Percentiles rank a stretch among this genome's conserved stretches.
phyloP scores from a whole-genome alignment of 495 filamentous ascomycete genomes.

The Talaromyces ruber region DNA sequence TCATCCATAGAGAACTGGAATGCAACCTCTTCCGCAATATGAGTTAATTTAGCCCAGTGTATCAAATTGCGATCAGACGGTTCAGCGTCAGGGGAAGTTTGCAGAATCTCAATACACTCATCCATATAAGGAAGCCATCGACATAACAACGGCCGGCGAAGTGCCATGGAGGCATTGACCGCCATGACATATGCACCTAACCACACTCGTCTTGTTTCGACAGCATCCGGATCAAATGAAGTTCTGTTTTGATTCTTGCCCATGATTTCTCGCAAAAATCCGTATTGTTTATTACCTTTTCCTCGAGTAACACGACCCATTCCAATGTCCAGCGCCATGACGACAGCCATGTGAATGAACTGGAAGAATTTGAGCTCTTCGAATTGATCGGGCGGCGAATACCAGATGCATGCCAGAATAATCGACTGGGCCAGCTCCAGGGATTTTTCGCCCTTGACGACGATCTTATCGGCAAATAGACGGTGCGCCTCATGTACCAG shows the following conservation, averaged over 20 bases:
- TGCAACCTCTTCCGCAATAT: constrained; percentile 64
- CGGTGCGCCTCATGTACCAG: constrained; percentile 59
- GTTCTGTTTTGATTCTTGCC: constrained; percentile 8
- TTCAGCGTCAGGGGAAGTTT: constrained; percentile 56
- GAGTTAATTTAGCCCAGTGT: constrained; percentile 59
- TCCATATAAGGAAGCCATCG: constrained; percentile 67
- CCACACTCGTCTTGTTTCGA: constrained; percentile 63
- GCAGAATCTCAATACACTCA: constrained; percentile 62
- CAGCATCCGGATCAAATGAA: constrained; percentile 50
- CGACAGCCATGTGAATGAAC: constrained; percentile 66
- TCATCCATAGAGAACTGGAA: constrained; percentile 67
- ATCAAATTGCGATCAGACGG: constrained; percentile 60
- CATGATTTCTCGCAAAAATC: constrained; percentile 21
- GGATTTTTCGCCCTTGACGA: constrained; percentile 61
- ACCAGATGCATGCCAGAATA: constrained; percentile 61
- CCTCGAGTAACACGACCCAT: constrained; percentile 44
- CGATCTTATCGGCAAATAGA: constrained; percentile 57
- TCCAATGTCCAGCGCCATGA: constrained; percentile 83
- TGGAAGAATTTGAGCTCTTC: constrained; percentile 81
- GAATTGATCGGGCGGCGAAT: constrained; percentile 63
- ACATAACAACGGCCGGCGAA: constrained; percentile 65
- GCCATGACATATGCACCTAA: constrained; percentile 64
- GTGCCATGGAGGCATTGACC: constrained; percentile 52
- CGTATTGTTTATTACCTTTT: constrained; percentile 19
- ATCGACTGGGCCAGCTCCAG: constrained; percentile 73